Evolutionary conservation across 352 stramenopile species (phyloP).

Genomic region (Globisporangium nagaii): DNA sequence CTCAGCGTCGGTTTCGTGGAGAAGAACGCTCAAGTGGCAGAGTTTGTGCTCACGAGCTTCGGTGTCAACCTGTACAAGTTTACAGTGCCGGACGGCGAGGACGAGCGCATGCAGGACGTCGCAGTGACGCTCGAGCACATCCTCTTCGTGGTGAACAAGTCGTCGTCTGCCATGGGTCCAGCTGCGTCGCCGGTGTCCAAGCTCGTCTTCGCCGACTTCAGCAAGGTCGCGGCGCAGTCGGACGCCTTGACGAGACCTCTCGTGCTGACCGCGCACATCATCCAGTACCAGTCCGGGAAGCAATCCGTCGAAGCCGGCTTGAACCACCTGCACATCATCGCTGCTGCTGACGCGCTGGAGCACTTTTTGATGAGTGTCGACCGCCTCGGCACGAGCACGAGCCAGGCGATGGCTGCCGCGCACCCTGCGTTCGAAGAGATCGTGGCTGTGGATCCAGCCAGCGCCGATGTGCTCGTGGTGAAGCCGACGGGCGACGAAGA

Average conservation of each 20-base stretch:
- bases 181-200: constrained; percentile 33
- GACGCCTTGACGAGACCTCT: constrained; percentile 27
- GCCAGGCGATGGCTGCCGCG: constrained; percentile 39
- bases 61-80: constrained; percentile 39
- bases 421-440: constrained; percentile 24
- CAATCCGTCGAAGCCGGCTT: constrained; percentile 32
- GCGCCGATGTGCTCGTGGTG: constrained; percentile 14
- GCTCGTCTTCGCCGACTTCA: constrained; percentile 54
- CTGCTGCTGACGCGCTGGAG: constrained; percentile 40
- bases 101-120: constrained; percentile 43
- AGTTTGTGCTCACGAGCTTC: constrained; percentile 48
- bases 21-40: constrained; percentile 28
- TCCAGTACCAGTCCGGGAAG: constrained; percentile 41
- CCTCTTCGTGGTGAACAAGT: constrained; percentile 45
- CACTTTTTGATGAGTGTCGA: constrained; percentile 63
- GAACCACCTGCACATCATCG: constrained; percentile 45
- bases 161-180: constrained; percentile 24
- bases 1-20: constrained; percentile 49
- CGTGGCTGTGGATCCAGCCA: constrained; percentile 7
- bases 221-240: constrained; percentile 18
- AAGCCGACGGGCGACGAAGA: constrained; percentile 34
- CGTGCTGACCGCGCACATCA: constrained; percentile 37
- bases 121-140: constrained; percentile 42
- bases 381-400: constrained; percentile 43
- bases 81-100: constrained; percentile 31